These are phyloP conservation scores for Guadua angustifolia DNA, from an alignment of 176 grass and related monocot genomes.

Conservation along the genomic window DNA sequence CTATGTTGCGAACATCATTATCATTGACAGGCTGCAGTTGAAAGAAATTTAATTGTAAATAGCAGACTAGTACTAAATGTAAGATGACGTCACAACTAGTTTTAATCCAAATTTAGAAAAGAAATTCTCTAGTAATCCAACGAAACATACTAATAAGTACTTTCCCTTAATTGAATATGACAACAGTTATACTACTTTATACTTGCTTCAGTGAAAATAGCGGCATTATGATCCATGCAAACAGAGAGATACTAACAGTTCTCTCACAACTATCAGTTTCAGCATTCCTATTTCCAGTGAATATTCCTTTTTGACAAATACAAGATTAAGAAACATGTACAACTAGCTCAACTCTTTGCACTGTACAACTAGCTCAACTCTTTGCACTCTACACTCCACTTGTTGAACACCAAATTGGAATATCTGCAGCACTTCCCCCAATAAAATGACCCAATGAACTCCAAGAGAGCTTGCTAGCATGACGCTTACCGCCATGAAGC, in stretches of 20 bases:
- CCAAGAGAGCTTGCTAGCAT: background rate
- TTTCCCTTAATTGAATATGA: slow-evolving; percentile 19
- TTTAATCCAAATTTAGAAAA: slow-evolving; percentile 19
- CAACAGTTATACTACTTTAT: slow-evolving; percentile 10
- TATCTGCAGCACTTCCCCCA: background rate
- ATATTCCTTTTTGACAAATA: background rate
- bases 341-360: background rate
- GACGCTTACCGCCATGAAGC: background rate
- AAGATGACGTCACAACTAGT: slow-evolving; percentile 14
- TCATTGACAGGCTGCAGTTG: slow-evolving; percentile 66
- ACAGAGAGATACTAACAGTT: background rate
- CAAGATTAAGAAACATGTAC: slow-evolving; percentile 2
- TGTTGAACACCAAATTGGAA: background rate
- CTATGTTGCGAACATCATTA: slow-evolving; percentile 70
- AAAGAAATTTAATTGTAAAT: slow-evolving; percentile 40
- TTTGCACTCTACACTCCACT: slow-evolving; percentile 17
- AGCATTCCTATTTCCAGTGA: background rate
- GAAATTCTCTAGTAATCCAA: slow-evolving; percentile 5
- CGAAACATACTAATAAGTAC: slow-evolving; percentile 11
- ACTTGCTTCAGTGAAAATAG: slow-evolving; percentile 23
- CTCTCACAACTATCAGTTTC: background rate
- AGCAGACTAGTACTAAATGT: slow-evolving; percentile 18
- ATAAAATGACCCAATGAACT: background rate
- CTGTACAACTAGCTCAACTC: background rate
- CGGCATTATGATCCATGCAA: background rate